Conservation (phyloP, 169 alveolate species). For the Plasmodium inui region DNA sequence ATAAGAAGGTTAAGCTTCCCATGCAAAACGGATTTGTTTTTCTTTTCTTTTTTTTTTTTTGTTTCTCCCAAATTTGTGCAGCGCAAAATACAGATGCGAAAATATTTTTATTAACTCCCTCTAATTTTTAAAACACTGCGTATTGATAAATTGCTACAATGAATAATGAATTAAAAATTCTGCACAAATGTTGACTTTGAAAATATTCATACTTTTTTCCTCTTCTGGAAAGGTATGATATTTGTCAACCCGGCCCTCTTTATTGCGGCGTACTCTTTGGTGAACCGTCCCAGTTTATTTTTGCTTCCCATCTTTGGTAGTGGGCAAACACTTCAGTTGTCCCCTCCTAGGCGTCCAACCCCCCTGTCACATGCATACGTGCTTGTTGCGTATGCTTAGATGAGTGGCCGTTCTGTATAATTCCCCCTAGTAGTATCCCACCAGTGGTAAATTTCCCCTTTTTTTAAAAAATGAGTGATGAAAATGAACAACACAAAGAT, state of each 20-base stretch:
- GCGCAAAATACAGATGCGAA: neutral
- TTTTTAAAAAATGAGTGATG: constrained; percentile 37
- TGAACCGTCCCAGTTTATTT: neutral
- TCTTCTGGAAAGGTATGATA: neutral
- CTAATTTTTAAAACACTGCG: neutral
- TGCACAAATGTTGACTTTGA: neutral
- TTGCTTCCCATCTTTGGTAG: neutral
- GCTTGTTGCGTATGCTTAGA: too few relatives aligned
- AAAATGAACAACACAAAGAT: constrained; percentile 26
- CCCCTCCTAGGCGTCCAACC: neutral
- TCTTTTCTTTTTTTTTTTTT: neutral
- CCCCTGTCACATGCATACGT: neutral
- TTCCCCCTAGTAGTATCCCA: neutral
- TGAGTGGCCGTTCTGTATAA: neutral
- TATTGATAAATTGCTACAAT: neutral
- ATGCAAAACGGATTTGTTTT: neutral
- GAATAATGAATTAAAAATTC: neutral
- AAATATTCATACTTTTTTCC: neutral
- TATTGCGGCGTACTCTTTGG: neutral
- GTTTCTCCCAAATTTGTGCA: neutral
- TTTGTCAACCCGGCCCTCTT: neutral
- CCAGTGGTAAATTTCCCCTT: neutral
- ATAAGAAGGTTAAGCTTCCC: neutral
- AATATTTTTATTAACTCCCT: neutral
- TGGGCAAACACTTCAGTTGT: neutral